Percentiles rank a stretch among this genome's conserved stretches.
Evolutionary conservation across 2,329 filamentous ascomycete genomes (phyloP).

Genomic region (Hypoxylon sp.): DNA sequence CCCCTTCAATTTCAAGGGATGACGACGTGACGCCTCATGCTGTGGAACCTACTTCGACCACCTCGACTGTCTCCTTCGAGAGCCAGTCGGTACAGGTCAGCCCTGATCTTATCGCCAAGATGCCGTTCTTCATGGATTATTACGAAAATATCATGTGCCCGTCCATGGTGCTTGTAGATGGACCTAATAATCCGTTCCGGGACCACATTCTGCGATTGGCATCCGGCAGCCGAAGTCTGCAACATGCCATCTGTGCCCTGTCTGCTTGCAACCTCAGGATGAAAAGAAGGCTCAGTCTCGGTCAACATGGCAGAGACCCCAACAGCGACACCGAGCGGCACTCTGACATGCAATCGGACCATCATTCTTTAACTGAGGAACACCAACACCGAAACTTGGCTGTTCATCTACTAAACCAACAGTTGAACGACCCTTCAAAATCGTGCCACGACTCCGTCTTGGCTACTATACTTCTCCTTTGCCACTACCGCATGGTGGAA

Average conservation of each 20-base stretch:
- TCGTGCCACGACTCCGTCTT: slow-evolving; percentile 88
- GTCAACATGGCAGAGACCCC: slow-evolving; percentile 66
- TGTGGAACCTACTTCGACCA: slow-evolving; percentile 58
- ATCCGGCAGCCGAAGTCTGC: slow-evolving; percentile 81
- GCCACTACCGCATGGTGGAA: slow-evolving; percentile 93
- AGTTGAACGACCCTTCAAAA: slow-evolving; percentile 79
- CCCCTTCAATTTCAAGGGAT: slow-evolving; percentile 57
- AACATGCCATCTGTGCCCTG: slow-evolving; percentile 90
- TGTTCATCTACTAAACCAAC: slow-evolving; percentile 84
- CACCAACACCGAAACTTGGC: slow-evolving; percentile 84
- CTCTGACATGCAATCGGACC: slow-evolving; percentile 63
- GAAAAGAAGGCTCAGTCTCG: slow-evolving; percentile 75
- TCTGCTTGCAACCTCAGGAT: slow-evolving; percentile 91
- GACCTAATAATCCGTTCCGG: slow-evolving; percentile 85
- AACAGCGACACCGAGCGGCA: slow-evolving; percentile 59
- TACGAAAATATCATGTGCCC: slow-evolving; percentile 93
- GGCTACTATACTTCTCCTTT: slow-evolving; percentile 87
- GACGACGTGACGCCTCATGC: slow-evolving; percentile 58
- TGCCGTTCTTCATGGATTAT: slow-evolving; percentile 92
- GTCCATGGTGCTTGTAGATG: slow-evolving; percentile 91
- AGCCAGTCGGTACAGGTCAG: slow-evolving; percentile 63
- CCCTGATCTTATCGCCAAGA: slow-evolving; percentile 76
- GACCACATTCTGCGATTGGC: slow-evolving; percentile 84
- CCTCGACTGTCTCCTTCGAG: slow-evolving; percentile 62
- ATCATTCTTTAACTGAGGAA: slow-evolving; percentile 80